Evolutionary conservation across 805 yeast species (phyloP), one percentile per base, ranked within the genome.

Genomic region (Saturnispora mendoncae): DNA sequence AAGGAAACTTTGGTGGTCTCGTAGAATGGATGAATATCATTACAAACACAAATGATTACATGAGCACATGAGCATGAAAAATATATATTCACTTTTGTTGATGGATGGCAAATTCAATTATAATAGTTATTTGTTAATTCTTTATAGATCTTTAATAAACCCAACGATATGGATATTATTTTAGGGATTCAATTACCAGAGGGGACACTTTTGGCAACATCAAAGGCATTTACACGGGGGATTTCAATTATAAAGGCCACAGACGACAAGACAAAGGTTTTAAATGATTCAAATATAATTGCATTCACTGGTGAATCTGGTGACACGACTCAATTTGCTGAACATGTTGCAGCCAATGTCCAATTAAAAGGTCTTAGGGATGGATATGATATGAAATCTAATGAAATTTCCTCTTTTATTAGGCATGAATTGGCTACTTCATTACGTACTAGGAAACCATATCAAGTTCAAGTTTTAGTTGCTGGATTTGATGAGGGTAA

Each of bases 221-320:
- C 97, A 9, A 85, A 82, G 60, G 95, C 97, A 4, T 84, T 81
- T 44, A 84, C 95, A 8, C 75, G 98, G 51, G 95, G 96, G 43
- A 82, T 87, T 42, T 80, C 94, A 12, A 74, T 86, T 38, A 65
- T 86, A 51, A 84, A 84, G 56, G 78, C 75, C 39, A 69, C 72
- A 37, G 96, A 86, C 61, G 87, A 81, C 62, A 86, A 86, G 65
- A 84, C 94, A 8, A 67, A 88, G 50, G 64, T 61, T 24, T 69
- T 90, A 53, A 84, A 84, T 51, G 72, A 78, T 29, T 90, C 82
- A 58, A 74, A 84, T 41, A 66, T 88, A 51, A 71, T 92, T 67
- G 95, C 97, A 33, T 88, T 67, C 66, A 81, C 94, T 2, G 98
- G 98, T 43, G 98, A 92, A 60, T 74, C 96, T 3, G 98, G 98